These are phyloP conservation scores for Paracoccidioides brasiliensis DNA, from an alignment of 2,329 filamentous ascomycete species.

Conservation along the genomic window DNA sequence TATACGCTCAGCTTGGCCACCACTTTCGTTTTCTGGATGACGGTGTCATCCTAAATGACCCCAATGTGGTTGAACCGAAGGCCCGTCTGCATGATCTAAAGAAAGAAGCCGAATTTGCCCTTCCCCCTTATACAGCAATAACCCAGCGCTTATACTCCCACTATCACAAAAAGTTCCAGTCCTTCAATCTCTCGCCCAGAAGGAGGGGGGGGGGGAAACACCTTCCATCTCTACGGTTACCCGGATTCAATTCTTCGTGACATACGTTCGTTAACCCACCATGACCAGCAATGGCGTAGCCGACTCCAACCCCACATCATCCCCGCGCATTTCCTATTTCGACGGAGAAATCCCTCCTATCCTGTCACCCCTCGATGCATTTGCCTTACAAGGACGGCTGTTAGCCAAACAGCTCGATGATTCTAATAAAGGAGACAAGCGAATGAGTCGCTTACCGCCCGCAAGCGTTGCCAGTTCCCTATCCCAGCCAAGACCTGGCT, in stretches of 20 bases:
- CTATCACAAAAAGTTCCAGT: too few relatives aligned
- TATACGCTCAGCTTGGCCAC: neutral
- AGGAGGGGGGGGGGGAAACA: neutral
- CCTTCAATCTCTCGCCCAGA: too few relatives aligned
- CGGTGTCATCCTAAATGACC: neutral
- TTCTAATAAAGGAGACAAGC: slow-evolving; percentile 56
- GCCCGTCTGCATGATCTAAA: neutral
- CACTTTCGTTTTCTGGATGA: neutral
- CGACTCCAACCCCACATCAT: slow-evolving; percentile 25
- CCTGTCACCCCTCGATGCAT: slow-evolving; percentile 86
- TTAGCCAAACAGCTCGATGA: slow-evolving; percentile 80
- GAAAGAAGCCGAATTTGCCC: neutral
- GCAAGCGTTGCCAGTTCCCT: slow-evolving; percentile 72
- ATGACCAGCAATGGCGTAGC: neutral
- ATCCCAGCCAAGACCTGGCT: slow-evolving; percentile 62
- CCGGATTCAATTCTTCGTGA: neutral
- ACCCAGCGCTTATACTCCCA: too few relatives aligned
- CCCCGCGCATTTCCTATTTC: slow-evolving; percentile 58
- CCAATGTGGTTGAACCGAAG: neutral
- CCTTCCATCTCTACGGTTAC: neutral
- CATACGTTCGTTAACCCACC: neutral
- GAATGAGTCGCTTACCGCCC: slow-evolving; percentile 75
- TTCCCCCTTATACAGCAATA: neutral
- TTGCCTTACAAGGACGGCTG: slow-evolving; percentile 79
- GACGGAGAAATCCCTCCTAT: slow-evolving; percentile 70